A percentile compares a stretch with the other conserved stretches of the same genome.
Evolutionary conservation across 805 yeast genomes (phyloP).

Genomic region (Cyberlindnera lachancei): DNA sequence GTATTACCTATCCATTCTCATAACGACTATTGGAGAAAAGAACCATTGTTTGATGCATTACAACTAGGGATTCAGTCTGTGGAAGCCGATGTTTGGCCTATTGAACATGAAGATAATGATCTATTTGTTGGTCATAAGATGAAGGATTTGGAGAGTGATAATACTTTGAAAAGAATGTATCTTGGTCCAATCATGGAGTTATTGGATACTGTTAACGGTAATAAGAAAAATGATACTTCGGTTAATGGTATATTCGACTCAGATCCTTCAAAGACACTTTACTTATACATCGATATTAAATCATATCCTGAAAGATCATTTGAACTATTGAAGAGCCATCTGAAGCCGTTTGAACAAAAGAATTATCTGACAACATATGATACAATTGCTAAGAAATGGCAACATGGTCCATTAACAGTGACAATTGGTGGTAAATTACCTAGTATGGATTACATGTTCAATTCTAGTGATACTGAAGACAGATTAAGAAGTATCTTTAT

Average conservation of each 20-base stretch:
- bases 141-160: constrained; percentile 33
- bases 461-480: no score
- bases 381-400: constrained; percentile 24
- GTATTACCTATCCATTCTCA: constrained; percentile 49
- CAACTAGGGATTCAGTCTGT: constrained; percentile 45
- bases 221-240: neutral
- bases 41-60: constrained; percentile 53
- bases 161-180: constrained; percentile 44
- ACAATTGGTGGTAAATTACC: constrained; percentile 66
- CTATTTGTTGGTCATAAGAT: constrained; percentile 60
- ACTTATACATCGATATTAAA: constrained; percentile 59
- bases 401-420: constrained; percentile 51
- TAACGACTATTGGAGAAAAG: constrained; percentile 58
- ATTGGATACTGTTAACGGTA: constrained; percentile 34
- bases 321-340: constrained; percentile 33
- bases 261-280: constrained; percentile 43
- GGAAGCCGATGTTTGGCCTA: constrained; percentile 61
- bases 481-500: constrained; percentile 13
- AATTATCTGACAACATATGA: constrained; percentile 47
- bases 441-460: constrained; percentile 24
- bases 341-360: constrained; percentile 39
- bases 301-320: constrained; percentile 42
- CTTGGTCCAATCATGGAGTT: constrained; percentile 43
- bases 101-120: constrained; percentile 23
- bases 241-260: constrained; percentile 20